phyloP scores from a whole-genome alignment of 208 protist genomes.

The Crithidia sp. region DNA sequence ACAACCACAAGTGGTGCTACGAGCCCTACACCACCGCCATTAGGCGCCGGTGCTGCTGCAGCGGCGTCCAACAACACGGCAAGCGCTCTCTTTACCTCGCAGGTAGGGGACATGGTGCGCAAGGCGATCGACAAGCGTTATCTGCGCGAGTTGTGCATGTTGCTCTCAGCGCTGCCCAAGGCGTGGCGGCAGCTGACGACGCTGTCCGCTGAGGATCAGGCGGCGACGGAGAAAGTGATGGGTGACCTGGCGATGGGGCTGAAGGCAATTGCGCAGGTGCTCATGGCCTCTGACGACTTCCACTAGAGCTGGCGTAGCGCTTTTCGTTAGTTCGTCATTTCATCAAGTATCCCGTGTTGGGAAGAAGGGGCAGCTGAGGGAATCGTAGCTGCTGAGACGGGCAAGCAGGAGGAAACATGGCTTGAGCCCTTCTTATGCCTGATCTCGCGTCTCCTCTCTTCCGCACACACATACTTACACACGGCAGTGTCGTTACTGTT shows the following conservation, averaged over 20 bases:
- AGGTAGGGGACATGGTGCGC: conserved; percentile 37
- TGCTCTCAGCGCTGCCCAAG: conserved; percentile 63
- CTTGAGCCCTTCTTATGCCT: no score
- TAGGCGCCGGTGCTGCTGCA: neutral
- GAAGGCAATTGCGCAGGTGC: conserved; percentile 72
- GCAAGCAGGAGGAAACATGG: no score
- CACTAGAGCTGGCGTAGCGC: conserved; percentile 6
- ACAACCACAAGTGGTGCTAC: neutral
- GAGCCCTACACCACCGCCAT: no score
- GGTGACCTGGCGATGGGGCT: conserved; percentile 62
- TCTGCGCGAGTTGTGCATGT: conserved; percentile 71
- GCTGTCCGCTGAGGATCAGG: conserved; percentile 63
- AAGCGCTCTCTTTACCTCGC: conserved; percentile 11
- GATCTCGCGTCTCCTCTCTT: no score
- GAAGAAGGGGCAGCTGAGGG: no score
- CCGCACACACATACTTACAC: no score
- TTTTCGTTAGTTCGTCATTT: neutral
- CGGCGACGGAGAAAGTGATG: conserved; percentile 55
- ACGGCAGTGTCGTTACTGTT: no score
- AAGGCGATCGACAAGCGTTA: conserved; percentile 59
- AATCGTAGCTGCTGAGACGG: no score
- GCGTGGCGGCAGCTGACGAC: conserved; percentile 58
- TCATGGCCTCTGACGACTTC: conserved; percentile 80
- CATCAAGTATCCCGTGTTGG: no score
- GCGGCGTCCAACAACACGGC: neutral